Base-by-base conservation (phyloP, 805 yeast genomes). In the Candida fluviatilis region DNA sequence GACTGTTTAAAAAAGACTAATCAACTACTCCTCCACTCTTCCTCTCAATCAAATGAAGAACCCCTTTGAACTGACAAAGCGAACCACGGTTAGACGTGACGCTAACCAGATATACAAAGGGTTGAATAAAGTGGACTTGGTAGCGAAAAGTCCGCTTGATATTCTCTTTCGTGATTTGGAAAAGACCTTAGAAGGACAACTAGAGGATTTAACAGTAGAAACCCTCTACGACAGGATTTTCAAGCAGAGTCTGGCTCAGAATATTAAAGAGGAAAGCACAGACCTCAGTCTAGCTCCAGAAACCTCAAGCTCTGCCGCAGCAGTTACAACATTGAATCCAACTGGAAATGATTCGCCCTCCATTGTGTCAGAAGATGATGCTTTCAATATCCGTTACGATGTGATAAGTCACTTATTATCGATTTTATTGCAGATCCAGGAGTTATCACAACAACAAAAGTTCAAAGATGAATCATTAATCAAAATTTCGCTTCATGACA, bases 401-500 rank as follows among this genome's bases (percentile, higher is more conserved):
- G 7, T 26, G 15, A 43, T 51, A 1, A 52, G 55, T n/a, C 47
- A 47, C 23, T 50, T 75, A 4, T 52, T 76, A 12, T 46, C 56
- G 2, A 58, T 52, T 35, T 50, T 78, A n/a, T 31, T 48, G 2
- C 48, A 60, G 28, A 66, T 76, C 16, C 78, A 75, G 46, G 34
- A 43, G 4, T 41, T 60, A 2, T 61, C 80, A 3, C 37, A 40
- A 18, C 58, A 52, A 18, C 42, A 54, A 31, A 37, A 40, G 11
- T 38, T 36, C 5, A 31, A 39, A 4, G 67, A 69, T 41, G 46
- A 50, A 30, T 54, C 61, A 34, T 46, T 75, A 35, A 67, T 84
- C 8, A 66, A 83, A 6, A 81, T 91, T 12, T 86, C 97, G 0
- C 66, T 91, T 7, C 89, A 87, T 50, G 98, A 93, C 55, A 80